Conservation (phyloP, 257 asterid genomes). For the Gardenia jasminoides region DNA sequence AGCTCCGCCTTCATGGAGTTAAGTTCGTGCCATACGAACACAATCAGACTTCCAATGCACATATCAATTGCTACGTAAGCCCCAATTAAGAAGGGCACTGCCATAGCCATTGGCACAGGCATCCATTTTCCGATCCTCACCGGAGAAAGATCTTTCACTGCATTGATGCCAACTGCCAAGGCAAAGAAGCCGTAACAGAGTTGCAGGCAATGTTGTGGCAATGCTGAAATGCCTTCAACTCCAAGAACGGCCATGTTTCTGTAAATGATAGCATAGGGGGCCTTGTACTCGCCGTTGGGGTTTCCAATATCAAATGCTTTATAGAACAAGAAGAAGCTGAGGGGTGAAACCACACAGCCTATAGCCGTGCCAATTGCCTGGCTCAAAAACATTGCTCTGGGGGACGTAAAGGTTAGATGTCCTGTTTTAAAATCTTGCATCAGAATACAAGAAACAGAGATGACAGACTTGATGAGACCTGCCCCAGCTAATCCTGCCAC, state of each 20-base stretch:
- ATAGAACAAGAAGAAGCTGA: constrained; percentile 61
- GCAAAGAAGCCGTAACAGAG: constrained; percentile 71
- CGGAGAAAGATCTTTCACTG: constrained; percentile 56
- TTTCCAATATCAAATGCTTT: constrained; percentile 80
- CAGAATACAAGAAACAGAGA: constrained; percentile 50
- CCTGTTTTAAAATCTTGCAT: constrained; percentile 84
- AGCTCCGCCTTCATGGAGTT: constrained; percentile 43
- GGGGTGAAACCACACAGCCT: constrained; percentile 65
- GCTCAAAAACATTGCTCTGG: constrained; percentile 65
- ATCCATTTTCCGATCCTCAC: constrained; percentile 59
- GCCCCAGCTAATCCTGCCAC: constrained; percentile 69
- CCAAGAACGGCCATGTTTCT: constrained; percentile 81
- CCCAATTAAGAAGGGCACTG: constrained; percentile 75
- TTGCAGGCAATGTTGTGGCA: constrained; percentile 76
- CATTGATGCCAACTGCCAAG: constrained; percentile 49
- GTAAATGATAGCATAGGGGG: constrained; percentile 75
- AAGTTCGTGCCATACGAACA: constrained; percentile 58
- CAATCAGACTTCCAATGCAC: constrained; percentile 75
- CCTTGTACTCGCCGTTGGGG: constrained; percentile 78
- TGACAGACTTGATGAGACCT: constrained; percentile 65
- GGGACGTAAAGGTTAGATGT: constrained; percentile 60
- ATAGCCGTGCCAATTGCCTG: constrained; percentile 67
- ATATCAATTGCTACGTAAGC: constrained; percentile 73
- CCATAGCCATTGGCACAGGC: constrained; percentile 91
- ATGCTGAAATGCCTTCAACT: constrained; percentile 74